These are phyloP conservation scores for Flueggea neowawraea DNA, from an alignment of 441 rosid genomes.

Conservation along the genomic window DNA sequence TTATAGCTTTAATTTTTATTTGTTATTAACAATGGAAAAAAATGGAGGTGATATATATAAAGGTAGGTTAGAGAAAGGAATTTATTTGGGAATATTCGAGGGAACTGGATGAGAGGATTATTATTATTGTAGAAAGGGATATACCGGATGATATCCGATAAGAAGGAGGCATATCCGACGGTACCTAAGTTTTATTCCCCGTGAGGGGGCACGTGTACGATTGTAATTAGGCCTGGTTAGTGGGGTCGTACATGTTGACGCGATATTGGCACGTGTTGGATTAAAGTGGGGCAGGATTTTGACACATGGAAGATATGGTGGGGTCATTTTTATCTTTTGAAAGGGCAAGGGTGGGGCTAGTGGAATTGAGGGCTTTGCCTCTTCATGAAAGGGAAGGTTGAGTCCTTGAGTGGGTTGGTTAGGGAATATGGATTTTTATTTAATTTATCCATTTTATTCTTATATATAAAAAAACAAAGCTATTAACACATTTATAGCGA, in stretches of 20 bases:
- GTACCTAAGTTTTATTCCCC: constrained; percentile 34
- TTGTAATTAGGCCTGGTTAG: constrained; percentile 5
- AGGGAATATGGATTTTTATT: neutral
- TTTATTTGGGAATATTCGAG: constrained; percentile 45
- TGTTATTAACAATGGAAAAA: neutral
- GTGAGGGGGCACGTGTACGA: constrained; percentile 15
- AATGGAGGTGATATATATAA: constrained; percentile 7
- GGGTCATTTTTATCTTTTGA: neutral
- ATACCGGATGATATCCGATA: constrained; percentile 28
- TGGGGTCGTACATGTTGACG: no score
- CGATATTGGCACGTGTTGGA: no score
- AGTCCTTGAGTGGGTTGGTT: neutral
- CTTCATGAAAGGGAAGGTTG: constrained; percentile 32
- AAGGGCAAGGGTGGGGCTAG: neutral
- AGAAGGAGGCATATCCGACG: constrained; percentile 39
- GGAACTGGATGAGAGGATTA: neutral
- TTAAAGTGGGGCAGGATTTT: no score
- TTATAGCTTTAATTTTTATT: neutral
- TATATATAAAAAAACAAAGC: no score
- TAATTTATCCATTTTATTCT: no score
- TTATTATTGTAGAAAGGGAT: constrained; percentile 17
- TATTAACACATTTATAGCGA: no score
- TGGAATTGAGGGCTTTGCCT: constrained; percentile 16
- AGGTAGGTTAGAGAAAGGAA: constrained; percentile 6
- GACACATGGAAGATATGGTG: neutral